Conservation (phyloP, 1,284 basidiomycete species). For the Trichosporon coremiiforme region DNA sequence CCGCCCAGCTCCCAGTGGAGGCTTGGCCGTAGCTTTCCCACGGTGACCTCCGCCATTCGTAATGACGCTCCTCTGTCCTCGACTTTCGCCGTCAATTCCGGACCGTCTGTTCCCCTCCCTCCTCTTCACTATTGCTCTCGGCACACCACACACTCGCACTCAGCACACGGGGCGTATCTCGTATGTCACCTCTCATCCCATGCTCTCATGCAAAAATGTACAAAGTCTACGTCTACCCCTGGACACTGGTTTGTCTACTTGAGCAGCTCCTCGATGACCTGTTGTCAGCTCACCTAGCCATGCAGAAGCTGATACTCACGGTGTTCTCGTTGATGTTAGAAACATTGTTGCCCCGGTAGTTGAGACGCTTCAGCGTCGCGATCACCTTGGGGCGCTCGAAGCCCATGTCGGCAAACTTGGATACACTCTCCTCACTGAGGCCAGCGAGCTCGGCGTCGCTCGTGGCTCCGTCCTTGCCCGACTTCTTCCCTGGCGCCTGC, state of each 20-base stretch:
- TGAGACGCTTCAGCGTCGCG: conserved; percentile 79
- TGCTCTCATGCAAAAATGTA: conserved; percentile 18
- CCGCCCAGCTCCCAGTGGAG: neutral
- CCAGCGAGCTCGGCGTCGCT: conserved; percentile 58
- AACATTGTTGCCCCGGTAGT: conserved; percentile 72
- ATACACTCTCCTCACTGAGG: conserved; percentile 58
- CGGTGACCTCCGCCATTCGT: neutral
- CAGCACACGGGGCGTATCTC: no score
- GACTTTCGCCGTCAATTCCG: no score
- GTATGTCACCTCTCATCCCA: conserved; percentile 30
- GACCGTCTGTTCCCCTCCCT: no score
- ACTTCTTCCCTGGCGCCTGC: conserved; percentile 61
- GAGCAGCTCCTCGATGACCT: conserved; percentile 55
- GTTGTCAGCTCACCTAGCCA: neutral
- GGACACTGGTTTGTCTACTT: conserved; percentile 26
- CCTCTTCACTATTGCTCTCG: no score
- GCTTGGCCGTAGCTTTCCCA: neutral
- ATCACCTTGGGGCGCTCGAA: conserved; percentile 63
- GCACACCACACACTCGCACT: no score
- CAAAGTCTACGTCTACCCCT: conserved; percentile 11
- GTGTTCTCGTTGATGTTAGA: conserved; percentile 54
- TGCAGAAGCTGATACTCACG: conserved; percentile 30
- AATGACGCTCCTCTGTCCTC: conserved; percentile 18
- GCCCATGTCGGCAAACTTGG: conserved; percentile 59
- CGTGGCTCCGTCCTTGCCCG: conserved; percentile 27